Evolutionary conservation across 1,139 yeast genomes (phyloP), one percentile per base, ranked within the genome.

Genomic region (Geotrichum carabidarum): DNA sequence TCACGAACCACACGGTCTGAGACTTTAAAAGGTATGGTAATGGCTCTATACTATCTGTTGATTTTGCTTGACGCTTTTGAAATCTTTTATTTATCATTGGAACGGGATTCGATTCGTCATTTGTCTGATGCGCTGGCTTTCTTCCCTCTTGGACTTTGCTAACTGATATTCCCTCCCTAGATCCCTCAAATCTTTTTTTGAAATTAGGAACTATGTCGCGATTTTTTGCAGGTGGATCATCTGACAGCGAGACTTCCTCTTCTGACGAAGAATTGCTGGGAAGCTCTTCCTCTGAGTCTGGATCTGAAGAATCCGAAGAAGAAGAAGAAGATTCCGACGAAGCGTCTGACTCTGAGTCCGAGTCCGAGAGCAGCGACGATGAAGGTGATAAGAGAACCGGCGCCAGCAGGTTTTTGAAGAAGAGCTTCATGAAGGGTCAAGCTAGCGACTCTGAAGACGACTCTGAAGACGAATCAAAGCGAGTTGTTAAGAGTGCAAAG

Each of bases 401-500:
- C 5, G 82, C 83, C 36, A 73, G 79, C n/a, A 80, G 79, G 65
- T 82, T 81, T 71, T 73, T 80, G 70, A 80, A 81, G 66, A 77
- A 77, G 63, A 77, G 80, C 58, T 71, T 61, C 76, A 76, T 71
- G 58, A 70, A 70, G 59, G 70, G 70, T 14, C 62, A 56, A 60
- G 73, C 74, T 58, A 80, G 78, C 59, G 80, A 79, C 47, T 75
- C 79, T 48, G 86, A 82, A 59, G 72, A 75, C 48, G 83, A 79
- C 55, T 68, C 74, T 52, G 88, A 83, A 58, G 79, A 75, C 53
- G 85, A 81, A 50, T 71, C 67, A 54, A 85, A 84, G 71, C 86
- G 85, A 66, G 89, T 90, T 49, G 97, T 93, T 64, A 91, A 87
- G 74, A 83, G 94, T 58, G 96, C 97, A 56, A 89, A 86, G 74